Evolutionary conservation across 2,329 filamentous ascomycete species (phyloP), one percentile per base, ranked within the genome.

Genomic region (Clonostachys rhizophaga): DNA sequence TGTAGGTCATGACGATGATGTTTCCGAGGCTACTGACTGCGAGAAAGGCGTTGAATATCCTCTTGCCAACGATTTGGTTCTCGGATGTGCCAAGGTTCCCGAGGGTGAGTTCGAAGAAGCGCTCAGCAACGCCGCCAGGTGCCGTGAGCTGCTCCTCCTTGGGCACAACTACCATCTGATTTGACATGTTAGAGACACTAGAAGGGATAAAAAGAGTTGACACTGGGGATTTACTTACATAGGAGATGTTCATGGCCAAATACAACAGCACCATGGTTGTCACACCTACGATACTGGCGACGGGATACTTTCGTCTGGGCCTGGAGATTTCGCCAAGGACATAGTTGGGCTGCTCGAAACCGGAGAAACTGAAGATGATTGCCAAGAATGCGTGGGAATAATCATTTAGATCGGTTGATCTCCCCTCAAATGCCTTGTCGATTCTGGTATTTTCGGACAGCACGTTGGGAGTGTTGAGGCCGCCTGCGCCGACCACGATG

Each of bases 1-100:
- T 77, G 52, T 77, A 83, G 1, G 78, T 82, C 61, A 76, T 77
- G 17, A 76, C 74, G 12, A 81, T 66, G 40, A 83, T 73, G 54
- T 82, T 81, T 0, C 78, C 78, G 43, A 81, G 66, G 20, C 70
- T 74, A 3, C 74, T 78, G 24, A 82, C 59, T 5, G 78, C 76
- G 7, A 79, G 64, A 40, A 82, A 69, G 1, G 66, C 72, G 13
- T 74, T 66, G 49, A 79, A 66, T 8, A 75, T 66, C 2, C 64
- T 60, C 6, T 61, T 54, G 9, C 59, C 60, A 5, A 50, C 49
- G 2, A 30, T 30, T 30, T 10, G 24, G 9, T 30, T 30, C 24
- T 30, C 24, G 2, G 55, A 47, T 4, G 58, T 56, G 13, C 59
- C 63, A 9, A 68, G 49, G 13, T 56, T 46, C 13, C 62, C 61